phyloP scores from a whole-genome alignment of 73 alveolate species.

The Tetrahymena malaccensis region DNA sequence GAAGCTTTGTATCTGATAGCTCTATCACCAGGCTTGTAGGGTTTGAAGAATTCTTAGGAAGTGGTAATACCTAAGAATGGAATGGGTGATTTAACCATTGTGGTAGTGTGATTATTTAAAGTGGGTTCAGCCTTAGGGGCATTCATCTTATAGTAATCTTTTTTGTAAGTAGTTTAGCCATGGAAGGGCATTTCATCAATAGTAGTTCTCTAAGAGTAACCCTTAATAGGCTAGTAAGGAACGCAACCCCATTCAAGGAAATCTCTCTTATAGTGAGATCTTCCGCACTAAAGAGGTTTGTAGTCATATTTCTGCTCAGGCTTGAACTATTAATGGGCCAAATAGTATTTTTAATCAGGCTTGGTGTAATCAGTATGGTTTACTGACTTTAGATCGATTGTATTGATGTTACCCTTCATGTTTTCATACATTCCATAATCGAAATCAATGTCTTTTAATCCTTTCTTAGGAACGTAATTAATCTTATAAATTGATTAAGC shows the following conservation, averaged over 20 bases:
- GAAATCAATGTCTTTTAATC: background rate
- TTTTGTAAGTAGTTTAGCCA: background rate
- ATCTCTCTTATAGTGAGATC: background rate
- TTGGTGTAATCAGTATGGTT: background rate
- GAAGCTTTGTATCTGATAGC: background rate
- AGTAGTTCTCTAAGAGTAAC: background rate
- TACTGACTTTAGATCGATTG: background rate
- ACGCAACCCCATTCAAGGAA: constrained; percentile 1
- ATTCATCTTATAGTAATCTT: background rate
- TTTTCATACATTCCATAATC: background rate
- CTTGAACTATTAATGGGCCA: background rate
- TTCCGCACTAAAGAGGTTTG: background rate
- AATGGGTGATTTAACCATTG: background rate
- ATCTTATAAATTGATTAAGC: background rate
- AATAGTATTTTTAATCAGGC: background rate
- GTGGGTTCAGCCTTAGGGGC: background rate
- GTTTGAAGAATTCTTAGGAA: background rate
- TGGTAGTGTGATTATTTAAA: background rate
- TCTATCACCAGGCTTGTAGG: background rate
- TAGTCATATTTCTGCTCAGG: background rate
- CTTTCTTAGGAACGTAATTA: background rate
- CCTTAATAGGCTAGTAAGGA: background rate
- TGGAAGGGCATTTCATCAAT: constrained; percentile 1
- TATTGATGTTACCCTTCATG: background rate
- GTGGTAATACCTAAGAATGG: background rate